phyloP scores from a whole-genome alignment of 1,284 basidiomycete species.

The Ustilago crameri region DNA sequence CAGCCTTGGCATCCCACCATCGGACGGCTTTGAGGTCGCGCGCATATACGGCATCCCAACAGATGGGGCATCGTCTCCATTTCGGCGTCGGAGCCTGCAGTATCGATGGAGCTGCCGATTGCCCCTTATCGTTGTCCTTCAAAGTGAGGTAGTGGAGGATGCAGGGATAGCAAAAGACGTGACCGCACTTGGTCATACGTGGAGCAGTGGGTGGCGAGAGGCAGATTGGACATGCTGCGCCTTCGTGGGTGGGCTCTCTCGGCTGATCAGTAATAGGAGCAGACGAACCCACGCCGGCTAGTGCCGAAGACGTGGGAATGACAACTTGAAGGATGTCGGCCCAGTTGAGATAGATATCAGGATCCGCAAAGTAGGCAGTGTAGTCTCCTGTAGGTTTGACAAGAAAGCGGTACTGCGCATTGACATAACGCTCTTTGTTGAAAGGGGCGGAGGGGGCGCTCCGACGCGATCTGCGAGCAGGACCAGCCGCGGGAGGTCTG shows the following conservation, averaged over 20 bases:
- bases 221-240: conserved; percentile 91
- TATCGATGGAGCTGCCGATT: conserved; percentile 8
- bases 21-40: conserved; percentile 90
- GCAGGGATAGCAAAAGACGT: conserved; percentile 74
- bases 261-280: conserved; percentile 42
- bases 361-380: conserved; percentile 62
- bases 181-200: conserved; percentile 96
- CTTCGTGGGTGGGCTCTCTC: conserved; percentile 71
- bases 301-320: conserved; percentile 77
- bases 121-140: conserved; percentile 22
- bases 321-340: conserved; percentile 95
- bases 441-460: conserved; percentile 51
- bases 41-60: conserved; percentile 90
- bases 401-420: conserved; percentile 67
- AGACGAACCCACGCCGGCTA: conserved; percentile 44
- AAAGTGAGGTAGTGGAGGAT: conserved; percentile 78
- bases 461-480: conserved; percentile 51
- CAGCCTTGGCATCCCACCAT: conserved; percentile 69
- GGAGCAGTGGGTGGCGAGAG: conserved; percentile 88
- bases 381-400: conserved; percentile 67
- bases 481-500: conserved; percentile 50
- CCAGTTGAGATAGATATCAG: conserved; percentile 66
- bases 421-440: conserved; percentile 67
- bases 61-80: conserved; percentile 81
- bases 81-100: conserved; percentile 39